Evolutionary conservation across 202 grass and related monocot genomes (phyloP).

Genomic region (Alloteropsis angusta): DNA sequence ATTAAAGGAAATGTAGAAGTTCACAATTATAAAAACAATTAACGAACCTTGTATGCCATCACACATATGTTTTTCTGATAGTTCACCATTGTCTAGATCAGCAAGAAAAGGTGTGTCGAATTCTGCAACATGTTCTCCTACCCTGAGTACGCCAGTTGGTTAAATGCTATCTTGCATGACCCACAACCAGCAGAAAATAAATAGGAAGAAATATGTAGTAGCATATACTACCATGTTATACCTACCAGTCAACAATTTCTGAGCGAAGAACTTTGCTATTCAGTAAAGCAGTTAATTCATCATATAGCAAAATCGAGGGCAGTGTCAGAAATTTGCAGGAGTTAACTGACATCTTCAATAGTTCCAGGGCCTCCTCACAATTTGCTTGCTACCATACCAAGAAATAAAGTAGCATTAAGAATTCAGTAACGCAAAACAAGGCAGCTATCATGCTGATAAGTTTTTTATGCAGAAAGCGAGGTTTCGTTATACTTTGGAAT

Average conservation of each 20-base stretch:
- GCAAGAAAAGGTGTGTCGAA: slow-evolving; percentile 69
- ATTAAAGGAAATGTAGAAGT: slow-evolving; percentile 3
- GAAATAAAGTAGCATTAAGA: slow-evolving; percentile 1
- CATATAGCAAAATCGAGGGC: slow-evolving; percentile 72
- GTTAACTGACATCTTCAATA: slow-evolving; percentile 62
- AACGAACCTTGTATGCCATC: slow-evolving; percentile 71
- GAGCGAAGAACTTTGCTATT: slow-evolving; percentile 48
- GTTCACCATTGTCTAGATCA: slow-evolving; percentile 65
- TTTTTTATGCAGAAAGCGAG: not conserved
- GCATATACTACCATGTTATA: slow-evolving; percentile 9
- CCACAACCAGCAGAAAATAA: slow-evolving; percentile 15
- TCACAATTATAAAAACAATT: slow-evolving; percentile 15
- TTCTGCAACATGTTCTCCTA: slow-evolving; percentile 54
- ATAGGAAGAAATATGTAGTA: not conserved
- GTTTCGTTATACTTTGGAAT: slow-evolving; percentile 16
- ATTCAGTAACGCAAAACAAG: slow-evolving; percentile 1
- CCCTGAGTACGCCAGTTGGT: slow-evolving; percentile 36
- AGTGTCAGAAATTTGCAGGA: slow-evolving; percentile 62
- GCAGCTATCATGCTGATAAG: not conserved
- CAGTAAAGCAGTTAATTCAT: slow-evolving; percentile 72
- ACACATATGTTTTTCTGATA: slow-evolving; percentile 37
- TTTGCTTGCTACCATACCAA: slow-evolving; percentile 58
- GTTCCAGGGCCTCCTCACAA: slow-evolving; percentile 63
- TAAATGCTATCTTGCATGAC: slow-evolving; percentile 5
- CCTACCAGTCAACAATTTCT: slow-evolving; percentile 68